These are phyloP conservation scores for Haplographium delicatum DNA, from an alignment of 495 filamentous ascomycete genomes.

Conservation along the genomic window DNA sequence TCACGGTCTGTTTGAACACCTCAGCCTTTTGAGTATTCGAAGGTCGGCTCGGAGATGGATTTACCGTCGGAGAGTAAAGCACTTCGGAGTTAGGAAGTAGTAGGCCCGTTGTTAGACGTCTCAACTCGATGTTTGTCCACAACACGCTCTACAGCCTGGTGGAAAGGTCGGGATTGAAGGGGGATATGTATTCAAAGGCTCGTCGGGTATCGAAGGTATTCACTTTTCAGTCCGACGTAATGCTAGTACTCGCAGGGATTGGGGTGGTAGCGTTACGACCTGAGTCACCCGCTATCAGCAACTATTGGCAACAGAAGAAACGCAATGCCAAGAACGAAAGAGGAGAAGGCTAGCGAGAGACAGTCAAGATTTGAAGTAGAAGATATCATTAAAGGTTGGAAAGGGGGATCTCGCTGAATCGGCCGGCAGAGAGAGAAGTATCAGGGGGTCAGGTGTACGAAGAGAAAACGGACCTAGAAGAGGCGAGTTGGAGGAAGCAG, in stretches of 20 bases:
- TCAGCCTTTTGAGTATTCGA: too few species aligned
- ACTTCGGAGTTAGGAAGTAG: conserved; percentile 7
- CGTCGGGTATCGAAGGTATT: background rate
- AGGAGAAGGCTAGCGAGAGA: background rate
- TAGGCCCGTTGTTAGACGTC: too few species aligned
- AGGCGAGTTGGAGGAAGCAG: background rate
- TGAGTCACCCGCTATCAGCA: conserved; percentile 5
- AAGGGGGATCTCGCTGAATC: background rate
- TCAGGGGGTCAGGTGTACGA: background rate
- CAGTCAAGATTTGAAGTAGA: too few species aligned
- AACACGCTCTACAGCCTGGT: too few species aligned
- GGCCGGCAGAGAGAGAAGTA: background rate
- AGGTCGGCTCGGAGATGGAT: background rate
- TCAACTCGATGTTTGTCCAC: background rate
- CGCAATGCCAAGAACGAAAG: background rate
- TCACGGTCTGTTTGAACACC: too few species aligned
- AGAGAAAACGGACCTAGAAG: background rate
- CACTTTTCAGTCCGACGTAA: background rate
- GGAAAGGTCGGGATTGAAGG: too few species aligned
- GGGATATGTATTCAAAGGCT: background rate
- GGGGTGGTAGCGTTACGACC: background rate
- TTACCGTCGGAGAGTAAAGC: background rate
- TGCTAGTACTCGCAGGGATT: background rate
- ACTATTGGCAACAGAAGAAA: conserved; percentile 2
- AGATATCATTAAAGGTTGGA: background rate